Conservation (phyloP, 495 filamentous ascomycete species). For the Neurospora sp. region DNA sequence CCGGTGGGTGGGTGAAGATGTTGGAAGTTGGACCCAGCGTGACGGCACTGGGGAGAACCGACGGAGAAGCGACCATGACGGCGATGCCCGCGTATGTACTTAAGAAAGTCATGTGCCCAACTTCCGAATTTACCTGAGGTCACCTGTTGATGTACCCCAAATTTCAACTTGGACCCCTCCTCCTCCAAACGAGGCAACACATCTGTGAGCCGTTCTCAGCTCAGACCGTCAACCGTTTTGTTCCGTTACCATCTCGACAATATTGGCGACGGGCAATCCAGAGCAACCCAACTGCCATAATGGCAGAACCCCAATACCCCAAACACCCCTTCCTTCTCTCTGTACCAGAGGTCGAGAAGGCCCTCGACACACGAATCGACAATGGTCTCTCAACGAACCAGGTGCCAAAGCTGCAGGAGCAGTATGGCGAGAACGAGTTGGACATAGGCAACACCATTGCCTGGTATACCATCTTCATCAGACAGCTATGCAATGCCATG, state of each 20-base stretch:
- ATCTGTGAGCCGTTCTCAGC: neutral
- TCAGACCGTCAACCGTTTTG: neutral
- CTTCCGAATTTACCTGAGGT: neutral
- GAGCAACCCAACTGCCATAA: conserved; percentile 10
- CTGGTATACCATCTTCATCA: conserved; percentile 56
- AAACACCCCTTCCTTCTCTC: conserved; percentile 45
- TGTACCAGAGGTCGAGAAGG: conserved; percentile 39
- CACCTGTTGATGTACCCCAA: neutral
- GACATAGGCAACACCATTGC: conserved; percentile 49
- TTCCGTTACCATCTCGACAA: neutral
- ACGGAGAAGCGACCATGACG: neutral
- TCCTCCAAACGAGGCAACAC: neutral
- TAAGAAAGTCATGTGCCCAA: neutral
- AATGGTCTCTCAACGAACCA: conserved; percentile 44
- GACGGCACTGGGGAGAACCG: neutral
- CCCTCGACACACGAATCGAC: conserved; percentile 46
- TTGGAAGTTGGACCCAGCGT: neutral
- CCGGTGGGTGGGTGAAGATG: conserved; percentile 6
- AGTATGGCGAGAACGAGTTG: conserved; percentile 52
- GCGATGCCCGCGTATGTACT: neutral
- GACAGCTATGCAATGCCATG: conserved; percentile 60
- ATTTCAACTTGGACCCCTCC: neutral
- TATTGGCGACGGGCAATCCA: neutral
- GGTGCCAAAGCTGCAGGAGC: conserved; percentile 37
- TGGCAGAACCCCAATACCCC: conserved; percentile 30